Evolutionary conservation across 352 stramenopile genomes (phyloP).

Genomic region (Phytophthora capsici): DNA sequence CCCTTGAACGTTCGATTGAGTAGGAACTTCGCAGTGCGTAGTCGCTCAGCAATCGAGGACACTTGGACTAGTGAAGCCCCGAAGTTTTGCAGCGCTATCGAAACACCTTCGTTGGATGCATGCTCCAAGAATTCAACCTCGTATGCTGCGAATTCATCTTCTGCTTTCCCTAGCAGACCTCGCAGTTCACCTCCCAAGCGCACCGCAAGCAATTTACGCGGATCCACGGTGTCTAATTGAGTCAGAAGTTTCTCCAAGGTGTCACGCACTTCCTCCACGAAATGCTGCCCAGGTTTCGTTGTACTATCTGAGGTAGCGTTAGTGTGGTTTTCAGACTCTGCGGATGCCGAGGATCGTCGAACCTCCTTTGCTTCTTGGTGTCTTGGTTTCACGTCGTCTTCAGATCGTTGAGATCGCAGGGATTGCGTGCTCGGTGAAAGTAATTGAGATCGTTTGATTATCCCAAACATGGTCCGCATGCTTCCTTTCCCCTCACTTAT

Average conservation of each 20-base stretch:
- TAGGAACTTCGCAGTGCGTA: conserved; percentile 70
- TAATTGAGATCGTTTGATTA: conserved; percentile 49
- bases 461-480: conserved; percentile 52
- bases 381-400: conserved; percentile 6
- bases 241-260: conserved; percentile 55
- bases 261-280: conserved; percentile 49
- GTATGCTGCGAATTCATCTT: conserved; percentile 79
- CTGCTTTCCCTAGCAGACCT: conserved; percentile 78
- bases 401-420: conserved; percentile 2
- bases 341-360: conserved; percentile 7
- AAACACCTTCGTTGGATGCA: conserved; percentile 54
- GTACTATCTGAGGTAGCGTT: not conserved
- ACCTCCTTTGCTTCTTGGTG: conserved; percentile 17
- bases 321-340: conserved; percentile 10
- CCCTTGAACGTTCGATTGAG: conserved; percentile 83
- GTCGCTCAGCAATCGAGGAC: conserved; percentile 56
- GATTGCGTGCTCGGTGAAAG: not conserved
- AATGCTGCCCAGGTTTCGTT: conserved; percentile 6
- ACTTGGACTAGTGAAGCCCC: conserved; percentile 63
- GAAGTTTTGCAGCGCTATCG: conserved; percentile 82
- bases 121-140: conserved; percentile 66
- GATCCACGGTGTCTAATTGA: conserved; percentile 69
- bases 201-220: conserved; percentile 65
- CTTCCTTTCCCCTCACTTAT: conserved; percentile 10
- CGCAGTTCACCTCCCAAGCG: conserved; percentile 73